Evolutionary conservation across 2,329 filamentous ascomycete genomes (phyloP).

Genomic region (Tolypocladium ovalisporum): DNA sequence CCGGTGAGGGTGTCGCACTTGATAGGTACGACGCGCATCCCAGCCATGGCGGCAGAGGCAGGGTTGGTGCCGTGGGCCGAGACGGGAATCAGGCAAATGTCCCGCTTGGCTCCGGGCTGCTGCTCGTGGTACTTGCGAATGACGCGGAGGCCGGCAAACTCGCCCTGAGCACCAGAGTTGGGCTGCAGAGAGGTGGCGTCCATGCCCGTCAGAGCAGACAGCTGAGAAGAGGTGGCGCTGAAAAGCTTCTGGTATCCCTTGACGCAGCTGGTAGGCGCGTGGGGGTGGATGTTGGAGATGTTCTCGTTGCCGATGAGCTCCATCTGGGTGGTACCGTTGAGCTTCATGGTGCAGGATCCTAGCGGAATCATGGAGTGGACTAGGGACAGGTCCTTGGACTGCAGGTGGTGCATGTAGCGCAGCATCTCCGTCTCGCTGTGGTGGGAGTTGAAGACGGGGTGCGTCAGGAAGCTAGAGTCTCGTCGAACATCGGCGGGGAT

Average conservation of each 20-base stretch:
- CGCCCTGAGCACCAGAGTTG: slow-evolving; percentile 91
- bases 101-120: slow-evolving; percentile 58
- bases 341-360: slow-evolving; percentile 97
- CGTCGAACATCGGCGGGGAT: slow-evolving; percentile 55
- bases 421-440: slow-evolving; percentile 92
- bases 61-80: slow-evolving; percentile 96
- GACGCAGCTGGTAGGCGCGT: slow-evolving; percentile 52
- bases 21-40: slow-evolving; percentile 85
- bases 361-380: slow-evolving; percentile 97
- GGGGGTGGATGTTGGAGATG: slow-evolving; percentile 74
- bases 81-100: slow-evolving; percentile 89
- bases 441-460: slow-evolving; percentile 89
- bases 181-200: slow-evolving; percentile 82
- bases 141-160: slow-evolving; percentile 80
- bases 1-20: slow-evolving; percentile 83
- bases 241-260: slow-evolving; percentile 63
- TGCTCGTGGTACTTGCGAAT: slow-evolving; percentile 77
- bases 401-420: slow-evolving; percentile 84
- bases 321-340: slow-evolving; percentile 93
- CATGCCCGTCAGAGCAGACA: slow-evolving; percentile 81
- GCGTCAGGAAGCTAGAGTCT: slow-evolving; percentile 67
- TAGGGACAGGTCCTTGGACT: slow-evolving; percentile 88
- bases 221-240: slow-evolving; percentile 59
- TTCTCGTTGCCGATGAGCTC: slow-evolving; percentile 67
- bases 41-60: slow-evolving; percentile 88